Conservation (phyloP, 169 alveolate genomes). For the Plasmodium ovale region DNA sequence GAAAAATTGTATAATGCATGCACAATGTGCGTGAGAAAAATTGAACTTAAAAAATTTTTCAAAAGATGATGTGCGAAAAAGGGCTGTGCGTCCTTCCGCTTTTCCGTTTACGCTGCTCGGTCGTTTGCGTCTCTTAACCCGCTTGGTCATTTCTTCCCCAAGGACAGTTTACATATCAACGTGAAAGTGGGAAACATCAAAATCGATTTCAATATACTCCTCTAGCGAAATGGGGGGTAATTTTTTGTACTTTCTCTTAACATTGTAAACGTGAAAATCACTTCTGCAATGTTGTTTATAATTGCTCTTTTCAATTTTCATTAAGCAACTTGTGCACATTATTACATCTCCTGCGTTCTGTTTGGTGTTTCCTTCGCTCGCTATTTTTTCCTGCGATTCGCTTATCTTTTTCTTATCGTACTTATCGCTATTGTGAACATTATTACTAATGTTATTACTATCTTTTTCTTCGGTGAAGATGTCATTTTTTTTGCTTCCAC, state of each 20-base stretch:
- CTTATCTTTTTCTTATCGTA: background rate
- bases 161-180: conserved; percentile 68
- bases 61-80: conserved; percentile 30
- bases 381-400: background rate
- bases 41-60: conserved; percentile 24
- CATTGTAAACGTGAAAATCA: conserved; percentile 87
- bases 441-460: background rate
- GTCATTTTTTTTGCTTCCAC: background rate
- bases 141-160: too few relatives aligned
- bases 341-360: conserved; percentile 30
- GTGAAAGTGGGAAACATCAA: conserved; percentile 75
- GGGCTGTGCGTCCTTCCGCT: too few relatives aligned
- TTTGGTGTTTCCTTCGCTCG: conserved; percentile 15
- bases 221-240: conserved; percentile 86
- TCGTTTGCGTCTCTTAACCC: too few relatives aligned
- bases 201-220: conserved; percentile 80
- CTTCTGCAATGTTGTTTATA: conserved; percentile 86
- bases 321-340: conserved; percentile 83
- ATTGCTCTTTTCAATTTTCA: conserved; percentile 77
- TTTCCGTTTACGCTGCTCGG: too few relatives aligned
- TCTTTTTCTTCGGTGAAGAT: background rate
- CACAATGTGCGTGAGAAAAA: background rate
- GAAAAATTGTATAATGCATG: background rate
- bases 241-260: conserved; percentile 84
- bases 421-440: background rate